Percentiles rank a stretch among this genome's conserved stretches.
Evolutionary conservation across 2,329 filamentous ascomycete genomes (phyloP).

Genomic region (Drechslerella coelobrocha): DNA sequence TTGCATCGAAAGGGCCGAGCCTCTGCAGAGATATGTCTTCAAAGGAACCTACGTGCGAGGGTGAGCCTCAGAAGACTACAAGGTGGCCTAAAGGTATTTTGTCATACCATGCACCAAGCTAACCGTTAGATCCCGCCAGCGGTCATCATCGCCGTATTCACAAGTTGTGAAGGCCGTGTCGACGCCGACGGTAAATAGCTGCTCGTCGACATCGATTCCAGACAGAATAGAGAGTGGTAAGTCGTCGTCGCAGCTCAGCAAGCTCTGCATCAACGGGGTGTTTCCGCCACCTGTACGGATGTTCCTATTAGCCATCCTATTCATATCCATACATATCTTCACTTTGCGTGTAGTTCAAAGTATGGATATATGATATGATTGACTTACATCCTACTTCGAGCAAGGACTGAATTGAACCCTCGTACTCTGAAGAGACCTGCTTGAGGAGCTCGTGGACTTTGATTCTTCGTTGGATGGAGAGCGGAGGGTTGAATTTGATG

Average conservation of each 20-base stretch:
- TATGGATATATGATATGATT: not conserved
- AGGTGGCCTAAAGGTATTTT: not conserved
- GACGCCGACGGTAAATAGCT: conserved; percentile 29
- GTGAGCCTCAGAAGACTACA: not conserved
- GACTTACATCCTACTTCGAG: conserved; percentile 54
- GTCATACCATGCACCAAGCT: conserved; percentile 52
- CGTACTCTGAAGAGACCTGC: conserved; percentile 29
- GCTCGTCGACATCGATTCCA: conserved; percentile 54
- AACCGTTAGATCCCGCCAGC: conserved; percentile 53
- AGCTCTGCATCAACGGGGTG: conserved; percentile 51
- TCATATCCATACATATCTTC: not conserved
- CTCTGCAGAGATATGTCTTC: conserved; percentile 45
- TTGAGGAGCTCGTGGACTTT: conserved; percentile 49
- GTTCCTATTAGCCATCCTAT: too few relatives aligned
- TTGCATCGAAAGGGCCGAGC: conserved; percentile 52
- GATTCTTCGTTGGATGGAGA: conserved; percentile 52
- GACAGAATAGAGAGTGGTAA: conserved; percentile 52
- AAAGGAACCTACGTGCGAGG: conserved; percentile 52
- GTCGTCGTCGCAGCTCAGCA: conserved; percentile 52
- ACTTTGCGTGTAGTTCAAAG: not conserved
- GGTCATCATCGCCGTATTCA: conserved; percentile 38
- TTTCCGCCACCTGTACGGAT: conserved; percentile 49
- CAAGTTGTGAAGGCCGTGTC: conserved; percentile 48
- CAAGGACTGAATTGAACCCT: conserved; percentile 49
- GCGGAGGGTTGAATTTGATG: conserved; percentile 53